These are phyloP conservation scores for Sporothrix luriei DNA, from an alignment of 2,329 filamentous ascomycete genomes.

Conservation along the genomic window DNA sequence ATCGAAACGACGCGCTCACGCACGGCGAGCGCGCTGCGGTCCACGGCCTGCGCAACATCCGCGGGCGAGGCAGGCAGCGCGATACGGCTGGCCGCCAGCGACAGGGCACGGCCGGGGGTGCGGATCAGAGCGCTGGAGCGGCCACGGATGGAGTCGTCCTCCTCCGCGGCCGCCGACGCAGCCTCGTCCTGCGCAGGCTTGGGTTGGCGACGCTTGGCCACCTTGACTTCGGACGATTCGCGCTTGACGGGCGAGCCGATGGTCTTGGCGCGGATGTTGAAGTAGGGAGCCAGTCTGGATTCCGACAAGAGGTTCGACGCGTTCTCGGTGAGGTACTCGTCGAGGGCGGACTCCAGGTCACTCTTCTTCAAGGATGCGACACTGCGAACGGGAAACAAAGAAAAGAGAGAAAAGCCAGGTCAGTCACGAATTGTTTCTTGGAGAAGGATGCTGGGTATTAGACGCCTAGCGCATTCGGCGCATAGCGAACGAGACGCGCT, in stretches of 20 bases:
- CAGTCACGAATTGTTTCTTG: background rate
- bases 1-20: slow-evolving; percentile 66
- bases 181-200: slow-evolving; percentile 44
- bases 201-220: slow-evolving; percentile 50
- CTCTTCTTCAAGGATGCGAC: slow-evolving; percentile 72
- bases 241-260: slow-evolving; percentile 64
- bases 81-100: slow-evolving; percentile 59
- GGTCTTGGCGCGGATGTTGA: slow-evolving; percentile 64
- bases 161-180: slow-evolving; percentile 34
- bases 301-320: slow-evolving; percentile 65
- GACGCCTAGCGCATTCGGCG: slow-evolving; percentile 2
- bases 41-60: slow-evolving; percentile 74
- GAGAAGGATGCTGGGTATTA: background rate
- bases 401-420: slow-evolving; percentile 2
- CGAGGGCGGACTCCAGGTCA: slow-evolving; percentile 75
- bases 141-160: slow-evolving; percentile 46
- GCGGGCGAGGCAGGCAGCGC: slow-evolving; percentile 80
- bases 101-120: slow-evolving; percentile 56
- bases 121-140: slow-evolving; percentile 51
- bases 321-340: slow-evolving; percentile 72
- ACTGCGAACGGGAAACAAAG: slow-evolving; percentile 48
- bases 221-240: slow-evolving; percentile 50
- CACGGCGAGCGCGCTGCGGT: slow-evolving; percentile 67
- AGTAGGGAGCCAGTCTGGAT: slow-evolving; percentile 72
- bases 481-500: slow-evolving; percentile 9